Conservation (phyloP, 345 rosid species). For the Odontarrhena argentea region DNA sequence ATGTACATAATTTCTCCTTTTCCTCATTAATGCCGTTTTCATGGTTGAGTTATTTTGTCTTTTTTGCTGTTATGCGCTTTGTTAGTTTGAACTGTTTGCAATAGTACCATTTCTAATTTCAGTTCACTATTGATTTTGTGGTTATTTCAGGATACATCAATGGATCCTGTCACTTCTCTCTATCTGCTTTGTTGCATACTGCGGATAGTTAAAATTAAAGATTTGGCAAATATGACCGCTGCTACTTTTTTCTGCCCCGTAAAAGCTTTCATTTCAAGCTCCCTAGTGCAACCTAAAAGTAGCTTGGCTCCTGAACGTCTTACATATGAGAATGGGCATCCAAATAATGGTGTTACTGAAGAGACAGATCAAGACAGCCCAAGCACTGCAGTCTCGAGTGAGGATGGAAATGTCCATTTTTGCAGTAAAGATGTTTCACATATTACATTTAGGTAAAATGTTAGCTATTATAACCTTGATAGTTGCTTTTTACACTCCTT, state of each 20-base stretch:
- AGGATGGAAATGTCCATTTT: constrained; percentile 47
- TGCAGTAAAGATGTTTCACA: constrained; percentile 50
- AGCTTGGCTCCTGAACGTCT: constrained; percentile 44
- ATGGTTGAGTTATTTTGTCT: constrained; percentile 7
- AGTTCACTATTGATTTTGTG: constrained; percentile 36
- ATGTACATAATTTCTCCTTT: constrained; percentile 51
- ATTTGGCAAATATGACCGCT: constrained; percentile 90
- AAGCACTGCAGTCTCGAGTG: constrained; percentile 41
- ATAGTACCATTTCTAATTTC: constrained; percentile 14
- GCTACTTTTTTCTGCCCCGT: constrained; percentile 79
- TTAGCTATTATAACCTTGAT: constrained; percentile 17
- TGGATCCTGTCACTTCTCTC: constrained; percentile 78
- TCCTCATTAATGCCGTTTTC: constrained; percentile 19
- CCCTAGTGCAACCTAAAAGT: constrained; percentile 65
- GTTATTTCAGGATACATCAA: constrained; percentile 58
- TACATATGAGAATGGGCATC: constrained; percentile 46
- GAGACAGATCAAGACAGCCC: constrained; percentile 45
- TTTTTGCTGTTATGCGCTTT: constrained; percentile 10
- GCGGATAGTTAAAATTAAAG: constrained; percentile 92
- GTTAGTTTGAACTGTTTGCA: constrained; percentile 12
- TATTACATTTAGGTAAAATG: constrained; percentile 63
- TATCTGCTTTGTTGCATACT: constrained; percentile 94
- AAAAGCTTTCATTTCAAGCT: constrained; percentile 56
- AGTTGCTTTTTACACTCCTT: constrained; percentile 13
- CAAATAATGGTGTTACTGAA: constrained; percentile 38